Conservation (phyloP, 2,329 filamentous ascomycete genomes). For the Clonostachys chloroleuca region DNA sequence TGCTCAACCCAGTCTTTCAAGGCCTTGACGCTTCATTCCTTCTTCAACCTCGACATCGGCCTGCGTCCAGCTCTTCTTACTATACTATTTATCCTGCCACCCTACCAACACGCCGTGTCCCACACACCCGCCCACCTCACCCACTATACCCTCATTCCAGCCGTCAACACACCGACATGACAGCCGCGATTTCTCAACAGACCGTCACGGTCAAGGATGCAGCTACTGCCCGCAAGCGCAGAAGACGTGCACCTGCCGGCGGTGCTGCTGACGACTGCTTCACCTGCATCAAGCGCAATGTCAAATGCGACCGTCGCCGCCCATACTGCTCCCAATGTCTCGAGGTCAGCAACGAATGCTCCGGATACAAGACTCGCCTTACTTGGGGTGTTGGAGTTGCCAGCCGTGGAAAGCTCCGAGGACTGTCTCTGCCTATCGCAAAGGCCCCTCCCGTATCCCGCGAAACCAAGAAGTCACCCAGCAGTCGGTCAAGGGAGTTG, state of each 20-base stretch:
- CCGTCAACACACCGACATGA: conserved; percentile 29
- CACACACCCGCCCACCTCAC: not conserved
- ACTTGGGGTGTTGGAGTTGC: conserved; percentile 97
- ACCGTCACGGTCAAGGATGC: conserved; percentile 42
- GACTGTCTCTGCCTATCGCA: conserved; percentile 71
- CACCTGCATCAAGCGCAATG: conserved; percentile 77
- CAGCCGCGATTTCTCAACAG: conserved; percentile 39
- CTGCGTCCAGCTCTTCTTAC: not conserved
- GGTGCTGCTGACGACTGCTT: conserved; percentile 95
- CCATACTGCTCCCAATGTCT: conserved; percentile 96
- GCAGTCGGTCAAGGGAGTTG: conserved; percentile 27
- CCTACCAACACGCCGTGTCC: not conserved
- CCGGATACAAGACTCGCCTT: conserved; percentile 92
- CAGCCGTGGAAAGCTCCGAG: conserved; percentile 89
- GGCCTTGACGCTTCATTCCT: no score
- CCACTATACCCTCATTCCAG: not conserved
- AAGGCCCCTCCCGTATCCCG: conserved; percentile 52
- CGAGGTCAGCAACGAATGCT: conserved; percentile 86
- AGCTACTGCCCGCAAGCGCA: conserved; percentile 60
- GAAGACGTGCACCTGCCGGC: conserved; percentile 82
- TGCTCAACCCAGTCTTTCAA: no score
- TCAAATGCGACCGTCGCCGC: conserved; percentile 84
- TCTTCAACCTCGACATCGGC: not conserved
- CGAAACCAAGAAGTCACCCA: conserved; percentile 40
- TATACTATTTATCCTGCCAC: not conserved